A percentile compares a stretch with the other conserved stretches of the same genome.
phyloP scores from a whole-genome alignment of 169 alveolate species.

The Eimeria brunetti region DNA sequence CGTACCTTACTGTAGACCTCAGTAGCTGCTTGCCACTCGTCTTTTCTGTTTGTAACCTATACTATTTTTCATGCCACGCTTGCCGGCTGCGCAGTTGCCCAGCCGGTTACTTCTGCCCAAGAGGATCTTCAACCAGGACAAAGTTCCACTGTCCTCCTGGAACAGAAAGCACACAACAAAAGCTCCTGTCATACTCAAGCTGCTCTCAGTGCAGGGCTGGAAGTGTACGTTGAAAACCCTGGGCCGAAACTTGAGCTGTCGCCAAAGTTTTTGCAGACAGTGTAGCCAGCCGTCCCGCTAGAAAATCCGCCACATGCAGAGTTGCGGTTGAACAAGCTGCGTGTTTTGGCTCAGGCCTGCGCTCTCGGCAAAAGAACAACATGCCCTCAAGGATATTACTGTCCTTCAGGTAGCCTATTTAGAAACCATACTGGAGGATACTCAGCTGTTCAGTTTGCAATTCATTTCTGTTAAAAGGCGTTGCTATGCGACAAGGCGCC shows the following conservation, averaged over 20 bases:
- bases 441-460: neutral
- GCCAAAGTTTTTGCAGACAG: neutral
- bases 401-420: conserved; percentile 35
- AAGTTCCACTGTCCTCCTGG: conserved; percentile 19
- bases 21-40: neutral
- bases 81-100: conserved; percentile 27
- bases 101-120: conserved; percentile 39
- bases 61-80: neutral
- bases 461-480: neutral
- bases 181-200: neutral
- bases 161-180: neutral
- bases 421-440: neutral
- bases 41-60: neutral
- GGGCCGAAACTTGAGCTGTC: neutral
- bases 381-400: conserved; percentile 57
- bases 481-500: neutral
- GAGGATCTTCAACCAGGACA: neutral
- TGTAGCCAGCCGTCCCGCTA: neutral
- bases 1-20: neutral
- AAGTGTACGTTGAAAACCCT: conserved; percentile 9
- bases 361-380: neutral
- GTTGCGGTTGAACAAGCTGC: neutral
- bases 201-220: conserved; percentile 40
- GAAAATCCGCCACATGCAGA: neutral
- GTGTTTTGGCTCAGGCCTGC: conserved; percentile 38